Percentiles rank a stretch among this genome's conserved stretches.
Conservation (phyloP, 305 asterid species). For the Solanum hybrid region DNA sequence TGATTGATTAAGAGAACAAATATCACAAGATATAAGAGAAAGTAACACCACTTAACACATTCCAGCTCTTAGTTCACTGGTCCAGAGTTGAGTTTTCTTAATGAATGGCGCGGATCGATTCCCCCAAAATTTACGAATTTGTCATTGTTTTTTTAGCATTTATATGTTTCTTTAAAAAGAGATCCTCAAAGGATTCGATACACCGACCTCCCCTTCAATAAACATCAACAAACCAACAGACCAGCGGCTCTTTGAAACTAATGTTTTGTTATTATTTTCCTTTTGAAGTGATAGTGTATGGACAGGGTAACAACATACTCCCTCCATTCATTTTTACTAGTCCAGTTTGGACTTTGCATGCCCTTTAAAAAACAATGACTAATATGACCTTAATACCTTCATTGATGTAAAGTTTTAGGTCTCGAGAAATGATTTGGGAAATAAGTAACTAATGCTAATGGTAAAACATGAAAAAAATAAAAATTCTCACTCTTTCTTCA, state of each 20-base stretch:
- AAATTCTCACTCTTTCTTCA: no score
- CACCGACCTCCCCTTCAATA: neutral
- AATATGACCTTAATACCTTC: neutral
- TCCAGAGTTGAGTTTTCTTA: neutral
- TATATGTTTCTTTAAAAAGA: neutral
- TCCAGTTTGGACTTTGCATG: neutral
- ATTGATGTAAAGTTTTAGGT: neutral
- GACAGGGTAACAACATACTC: neutral
- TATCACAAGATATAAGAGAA: neutral
- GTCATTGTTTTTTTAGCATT: neutral
- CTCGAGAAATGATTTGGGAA: neutral
- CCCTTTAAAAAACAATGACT: neutral
- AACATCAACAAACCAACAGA: neutral
- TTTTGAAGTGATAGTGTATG: neutral
- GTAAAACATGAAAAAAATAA: neutral
- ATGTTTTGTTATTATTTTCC: neutral
- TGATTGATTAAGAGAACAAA: neutral
- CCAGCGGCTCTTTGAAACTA: neutral
- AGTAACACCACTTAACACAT: neutral
- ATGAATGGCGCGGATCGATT: neutral
- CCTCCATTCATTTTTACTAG: neutral
- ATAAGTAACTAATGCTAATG: neutral
- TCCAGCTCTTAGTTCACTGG: neutral
- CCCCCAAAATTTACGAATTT: neutral
- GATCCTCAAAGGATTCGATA: neutral